Conservation (phyloP, 352 stramenopile species). For the Globisporangium megalacanthum region DNA sequence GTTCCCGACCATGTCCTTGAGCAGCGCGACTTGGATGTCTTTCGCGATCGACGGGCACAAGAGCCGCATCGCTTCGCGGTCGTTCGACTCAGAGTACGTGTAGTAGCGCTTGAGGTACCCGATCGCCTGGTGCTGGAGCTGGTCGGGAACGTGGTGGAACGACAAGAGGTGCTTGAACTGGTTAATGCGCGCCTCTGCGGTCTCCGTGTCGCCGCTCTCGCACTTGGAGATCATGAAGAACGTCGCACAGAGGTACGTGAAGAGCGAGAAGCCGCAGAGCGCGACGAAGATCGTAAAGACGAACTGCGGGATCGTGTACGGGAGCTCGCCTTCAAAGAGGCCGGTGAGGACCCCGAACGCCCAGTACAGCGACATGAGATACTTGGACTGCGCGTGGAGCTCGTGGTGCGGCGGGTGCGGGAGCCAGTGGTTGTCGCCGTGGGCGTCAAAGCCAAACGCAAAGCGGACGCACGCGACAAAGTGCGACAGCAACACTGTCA, state of each 20-base stretch:
- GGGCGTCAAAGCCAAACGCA: constrained; percentile 23
- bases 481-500: constrained; percentile 37
- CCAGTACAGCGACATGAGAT: constrained; percentile 42
- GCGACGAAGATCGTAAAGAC: constrained; percentile 40
- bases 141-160: constrained; percentile 55
- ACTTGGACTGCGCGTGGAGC: constrained; percentile 15
- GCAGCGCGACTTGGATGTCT: constrained; percentile 65
- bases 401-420: constrained; percentile 10
- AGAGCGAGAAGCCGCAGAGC: constrained; percentile 50
- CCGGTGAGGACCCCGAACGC: constrained; percentile 53
- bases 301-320: constrained; percentile 28
- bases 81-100: constrained; percentile 61
- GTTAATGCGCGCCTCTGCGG: constrained; percentile 48
- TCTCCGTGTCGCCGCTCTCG: constrained; percentile 36
- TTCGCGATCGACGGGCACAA: constrained; percentile 71
- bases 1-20: constrained; percentile 46
- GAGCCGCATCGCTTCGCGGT: constrained; percentile 53
- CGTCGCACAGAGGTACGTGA: constrained; percentile 55
- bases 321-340: constrained; percentile 42
- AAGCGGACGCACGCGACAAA: constrained; percentile 41
- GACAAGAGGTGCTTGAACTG: constrained; percentile 59
- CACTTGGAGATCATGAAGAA: constrained; percentile 72
- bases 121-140: constrained; percentile 40
- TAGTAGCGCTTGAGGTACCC: constrained; percentile 66
- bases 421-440: constrained; percentile 17